These are phyloP conservation scores for Podaxis rugospora DNA, from an alignment of 768 basidiomycete genomes.

Conservation along the genomic window DNA sequence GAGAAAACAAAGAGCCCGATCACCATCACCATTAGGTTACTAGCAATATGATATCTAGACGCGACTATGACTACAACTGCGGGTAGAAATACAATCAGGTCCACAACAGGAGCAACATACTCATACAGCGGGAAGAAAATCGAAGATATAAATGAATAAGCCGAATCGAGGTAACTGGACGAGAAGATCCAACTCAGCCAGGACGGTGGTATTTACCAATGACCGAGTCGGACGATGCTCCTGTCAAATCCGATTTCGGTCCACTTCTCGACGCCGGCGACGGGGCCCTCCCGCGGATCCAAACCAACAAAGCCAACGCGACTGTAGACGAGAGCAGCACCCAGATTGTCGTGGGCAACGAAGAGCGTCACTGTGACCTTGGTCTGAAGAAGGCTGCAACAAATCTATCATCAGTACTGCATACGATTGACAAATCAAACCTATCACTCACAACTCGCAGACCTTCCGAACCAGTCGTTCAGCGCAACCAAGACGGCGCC, in stretches of 20 bases:
- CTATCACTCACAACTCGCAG: conserved; percentile 42
- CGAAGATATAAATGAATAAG: too few species aligned
- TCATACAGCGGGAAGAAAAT: too few species aligned
- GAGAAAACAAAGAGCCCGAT: too few species aligned
- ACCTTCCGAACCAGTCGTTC: conserved; percentile 57
- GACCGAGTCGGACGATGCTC: conserved; percentile 45
- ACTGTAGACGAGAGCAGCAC: conserved; percentile 51
- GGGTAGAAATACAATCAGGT: background rate
- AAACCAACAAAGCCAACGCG: conserved; percentile 67
- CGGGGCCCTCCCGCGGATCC: conserved; percentile 19
- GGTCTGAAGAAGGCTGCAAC: conserved; percentile 21
- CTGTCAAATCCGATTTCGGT: conserved; percentile 62
- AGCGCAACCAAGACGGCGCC: conserved; percentile 54
- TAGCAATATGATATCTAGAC: too few species aligned
- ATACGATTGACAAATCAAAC: background rate
- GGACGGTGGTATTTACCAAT: conserved; percentile 46
- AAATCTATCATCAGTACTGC: conserved; percentile 19
- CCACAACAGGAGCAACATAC: background rate
- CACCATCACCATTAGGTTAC: too few species aligned
- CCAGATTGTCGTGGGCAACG: conserved; percentile 50
- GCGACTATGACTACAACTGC: background rate
- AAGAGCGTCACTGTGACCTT: conserved; percentile 59
- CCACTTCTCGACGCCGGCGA: conserved; percentile 47
- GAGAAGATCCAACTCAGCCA: background rate
- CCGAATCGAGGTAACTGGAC: too few species aligned